Evolutionary conservation across 2,329 filamentous ascomycete genomes (phyloP).

Genomic region (Ophiostoma fasciatum): DNA sequence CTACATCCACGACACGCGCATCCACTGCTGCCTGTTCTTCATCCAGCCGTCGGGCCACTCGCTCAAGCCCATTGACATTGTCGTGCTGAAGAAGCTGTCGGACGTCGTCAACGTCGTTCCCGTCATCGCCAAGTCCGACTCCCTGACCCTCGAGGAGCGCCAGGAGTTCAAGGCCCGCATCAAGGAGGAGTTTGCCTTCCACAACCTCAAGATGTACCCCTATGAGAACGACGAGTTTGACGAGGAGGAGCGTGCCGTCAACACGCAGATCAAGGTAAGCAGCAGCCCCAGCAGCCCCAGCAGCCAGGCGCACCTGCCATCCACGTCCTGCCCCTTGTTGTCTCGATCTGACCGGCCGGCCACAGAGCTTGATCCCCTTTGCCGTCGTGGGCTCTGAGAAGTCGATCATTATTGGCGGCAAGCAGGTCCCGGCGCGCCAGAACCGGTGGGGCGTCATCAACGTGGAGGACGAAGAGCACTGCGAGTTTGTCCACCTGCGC

Average conservation of each 20-base stretch:
- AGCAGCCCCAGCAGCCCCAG: too few relatives aligned
- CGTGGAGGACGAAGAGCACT: slow-evolving; percentile 98
- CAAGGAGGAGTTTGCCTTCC: slow-evolving; percentile 99
- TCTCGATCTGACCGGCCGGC: too few relatives aligned
- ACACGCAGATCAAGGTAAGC: slow-evolving; percentile 97
- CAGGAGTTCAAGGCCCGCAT: slow-evolving; percentile 96
- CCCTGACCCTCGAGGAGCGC: slow-evolving; percentile 88
- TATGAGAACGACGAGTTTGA: slow-evolving; percentile 99
- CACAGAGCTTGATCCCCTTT: slow-evolving; percentile 89
- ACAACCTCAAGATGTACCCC: slow-evolving; percentile 99
- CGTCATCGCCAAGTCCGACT: slow-evolving; percentile 97
- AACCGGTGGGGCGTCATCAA: slow-evolving; percentile 99
- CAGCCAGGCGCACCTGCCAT: too few relatives aligned
- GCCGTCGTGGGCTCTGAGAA: slow-evolving; percentile 97
- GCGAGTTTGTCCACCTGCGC: slow-evolving; percentile 96
- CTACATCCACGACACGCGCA: slow-evolving; percentile 97
- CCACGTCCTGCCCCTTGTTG: too few relatives aligned
- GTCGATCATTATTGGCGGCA: slow-evolving; percentile 92
- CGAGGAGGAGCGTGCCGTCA: slow-evolving; percentile 85
- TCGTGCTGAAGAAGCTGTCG: slow-evolving; percentile 97
- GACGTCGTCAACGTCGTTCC: slow-evolving; percentile 99
- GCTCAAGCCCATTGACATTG: slow-evolving; percentile 97
- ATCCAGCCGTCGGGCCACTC: slow-evolving; percentile 97
- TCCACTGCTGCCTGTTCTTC: slow-evolving; percentile 99
- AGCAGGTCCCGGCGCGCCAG: slow-evolving; percentile 93